A percentile compares a stretch with the other conserved stretches of the same genome.
phyloP scores from a whole-genome alignment of 306 rosid genomes.

The Ochetophila trinervis region DNA sequence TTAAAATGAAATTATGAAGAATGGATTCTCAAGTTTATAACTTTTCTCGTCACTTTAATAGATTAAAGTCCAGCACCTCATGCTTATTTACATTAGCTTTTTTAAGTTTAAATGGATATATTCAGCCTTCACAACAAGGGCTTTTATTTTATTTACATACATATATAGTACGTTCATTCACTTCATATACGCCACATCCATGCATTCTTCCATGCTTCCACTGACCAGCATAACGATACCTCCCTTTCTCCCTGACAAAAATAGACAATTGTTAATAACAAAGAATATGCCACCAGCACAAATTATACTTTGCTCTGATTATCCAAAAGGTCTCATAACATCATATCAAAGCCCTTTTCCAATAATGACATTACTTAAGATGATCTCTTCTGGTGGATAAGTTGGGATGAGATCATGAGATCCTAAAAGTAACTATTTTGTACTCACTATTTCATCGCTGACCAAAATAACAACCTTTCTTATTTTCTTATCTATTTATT shows the following conservation, averaged over 20 bases:
- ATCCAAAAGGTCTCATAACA: slow-evolving; percentile 10
- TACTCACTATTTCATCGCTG: neutral
- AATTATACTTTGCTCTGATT: neutral
- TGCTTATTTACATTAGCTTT: neutral
- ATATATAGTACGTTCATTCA: slow-evolving; percentile 65
- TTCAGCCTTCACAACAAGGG: slow-evolving; percentile 17
- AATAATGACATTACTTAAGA: neutral
- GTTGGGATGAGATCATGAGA: neutral
- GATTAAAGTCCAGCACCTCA: slow-evolving; percentile 14
- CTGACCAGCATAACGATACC: slow-evolving; percentile 95
- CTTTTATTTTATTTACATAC: slow-evolving; percentile 44
- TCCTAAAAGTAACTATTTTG: neutral
- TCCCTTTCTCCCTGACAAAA: slow-evolving; percentile 81
- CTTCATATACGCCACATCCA: slow-evolving; percentile 87
- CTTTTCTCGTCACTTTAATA: slow-evolving; percentile 18
- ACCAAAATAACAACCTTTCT: neutral
- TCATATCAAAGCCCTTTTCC: neutral
- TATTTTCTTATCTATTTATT: too few species aligned
- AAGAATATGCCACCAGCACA: slow-evolving; percentile 17
- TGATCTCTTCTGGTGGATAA: neutral
- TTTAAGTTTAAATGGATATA: slow-evolving; percentile 1
- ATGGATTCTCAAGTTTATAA: neutral
- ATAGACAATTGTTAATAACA: slow-evolving; percentile 20
- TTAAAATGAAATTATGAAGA: neutral
- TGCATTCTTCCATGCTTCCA: slow-evolving; percentile 97